Conservation (phyloP, 345 rosid genomes). For the Arabis alpina region DNA sequence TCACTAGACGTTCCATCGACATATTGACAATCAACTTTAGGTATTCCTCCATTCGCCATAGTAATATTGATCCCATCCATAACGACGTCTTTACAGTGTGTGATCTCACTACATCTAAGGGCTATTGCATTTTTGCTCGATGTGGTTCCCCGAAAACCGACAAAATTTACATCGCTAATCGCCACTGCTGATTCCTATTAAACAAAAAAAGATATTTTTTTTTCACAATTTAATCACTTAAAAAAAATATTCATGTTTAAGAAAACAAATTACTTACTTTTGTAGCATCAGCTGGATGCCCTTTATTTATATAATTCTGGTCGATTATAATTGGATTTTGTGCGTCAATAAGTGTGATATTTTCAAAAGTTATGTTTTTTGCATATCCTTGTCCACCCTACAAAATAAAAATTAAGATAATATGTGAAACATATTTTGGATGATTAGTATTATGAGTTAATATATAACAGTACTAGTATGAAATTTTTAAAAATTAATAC, state of each 20-base stretch:
- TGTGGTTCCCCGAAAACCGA: slow-evolving; percentile 27
- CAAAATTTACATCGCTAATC: slow-evolving; percentile 25
- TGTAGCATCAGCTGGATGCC: not conserved
- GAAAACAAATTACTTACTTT: not conserved
- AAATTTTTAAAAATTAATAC: not conserved
- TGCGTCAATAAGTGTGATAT: slow-evolving; percentile 34
- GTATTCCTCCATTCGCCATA: slow-evolving; percentile 21
- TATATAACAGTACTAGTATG: not conserved
- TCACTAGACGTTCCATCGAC: slow-evolving; percentile 36
- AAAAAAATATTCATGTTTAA: not conserved
- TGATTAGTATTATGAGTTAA: not conserved
- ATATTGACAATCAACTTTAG: slow-evolving; percentile 15
- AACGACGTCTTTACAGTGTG: slow-evolving; percentile 22
- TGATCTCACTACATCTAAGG: slow-evolving; percentile 24
- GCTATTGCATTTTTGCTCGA: slow-evolving; percentile 17
- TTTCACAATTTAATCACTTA: not conserved
- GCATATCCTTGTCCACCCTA: slow-evolving; percentile 42
- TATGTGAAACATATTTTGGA: not conserved
- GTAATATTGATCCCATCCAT: slow-evolving; percentile 33
- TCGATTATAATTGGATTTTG: slow-evolving; percentile 40
- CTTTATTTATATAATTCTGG: slow-evolving; percentile 29
- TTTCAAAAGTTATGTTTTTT: slow-evolving; percentile 26
- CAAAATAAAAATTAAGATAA: not conserved
- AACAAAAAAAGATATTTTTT: not conserved
- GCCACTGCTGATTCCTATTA: slow-evolving; percentile 33